A percentile compares a stretch with the other conserved stretches of the same genome.
These are phyloP conservation scores for Austroboletus novae-zelandiae DNA, from an alignment of 1,284 basidiomycete species.

Conservation along the genomic window DNA sequence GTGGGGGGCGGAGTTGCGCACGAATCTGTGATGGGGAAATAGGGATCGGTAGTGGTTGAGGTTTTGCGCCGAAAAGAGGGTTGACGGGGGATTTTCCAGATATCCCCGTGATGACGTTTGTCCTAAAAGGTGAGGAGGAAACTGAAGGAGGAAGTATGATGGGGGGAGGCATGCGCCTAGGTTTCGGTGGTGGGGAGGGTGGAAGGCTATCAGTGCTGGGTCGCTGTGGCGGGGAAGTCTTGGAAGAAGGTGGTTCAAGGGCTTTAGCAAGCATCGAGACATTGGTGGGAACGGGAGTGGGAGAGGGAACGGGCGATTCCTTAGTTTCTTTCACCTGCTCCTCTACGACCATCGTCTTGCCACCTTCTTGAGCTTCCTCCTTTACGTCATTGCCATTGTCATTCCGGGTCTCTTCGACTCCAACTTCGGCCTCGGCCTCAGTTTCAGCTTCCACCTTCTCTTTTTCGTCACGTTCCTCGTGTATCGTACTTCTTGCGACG, in stretches of 20 bases:
- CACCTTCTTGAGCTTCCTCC: background rate
- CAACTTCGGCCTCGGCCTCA: too few relatives aligned
- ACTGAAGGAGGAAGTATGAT: constrained; percentile 5
- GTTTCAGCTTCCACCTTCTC: background rate
- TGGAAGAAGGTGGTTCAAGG: constrained; percentile 2
- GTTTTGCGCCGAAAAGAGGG: constrained; percentile 21
- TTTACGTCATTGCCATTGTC: too few relatives aligned
- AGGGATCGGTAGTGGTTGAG: constrained; percentile 29
- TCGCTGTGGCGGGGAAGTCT: constrained; percentile 7
- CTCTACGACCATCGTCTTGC: background rate
- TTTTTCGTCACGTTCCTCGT: constrained; percentile 12
- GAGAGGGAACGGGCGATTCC: too few relatives aligned
- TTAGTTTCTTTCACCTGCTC: background rate
- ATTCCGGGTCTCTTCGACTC: too few relatives aligned
- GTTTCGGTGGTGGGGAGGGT: constrained; percentile 23
- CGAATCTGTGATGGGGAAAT: constrained; percentile 30
- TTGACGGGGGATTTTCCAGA: constrained; percentile 28
- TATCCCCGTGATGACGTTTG: constrained; percentile 22
- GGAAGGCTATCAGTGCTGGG: constrained; percentile 17
- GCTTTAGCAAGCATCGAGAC: constrained; percentile 10
- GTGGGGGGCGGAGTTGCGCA: constrained; percentile 30
- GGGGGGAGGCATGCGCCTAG: constrained; percentile 18
- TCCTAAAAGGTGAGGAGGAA: constrained; percentile 17
- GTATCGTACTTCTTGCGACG: background rate
- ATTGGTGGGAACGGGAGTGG: constrained; percentile 8